Conservation (phyloP, 306 rosid genomes). For the Quercus bicolor region DNA sequence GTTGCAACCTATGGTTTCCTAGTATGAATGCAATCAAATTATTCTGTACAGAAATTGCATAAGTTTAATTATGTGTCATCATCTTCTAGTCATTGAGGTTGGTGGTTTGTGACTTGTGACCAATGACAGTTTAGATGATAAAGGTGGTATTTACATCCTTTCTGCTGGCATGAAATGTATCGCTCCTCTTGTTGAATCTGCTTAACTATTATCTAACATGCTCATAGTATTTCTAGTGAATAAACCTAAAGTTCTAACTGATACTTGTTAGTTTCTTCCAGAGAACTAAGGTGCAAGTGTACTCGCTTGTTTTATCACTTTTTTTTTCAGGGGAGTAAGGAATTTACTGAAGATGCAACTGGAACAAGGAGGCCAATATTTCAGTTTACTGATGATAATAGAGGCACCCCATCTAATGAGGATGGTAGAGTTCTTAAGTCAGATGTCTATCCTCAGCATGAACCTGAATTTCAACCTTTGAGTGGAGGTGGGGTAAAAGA, state of each 20-base stretch:
- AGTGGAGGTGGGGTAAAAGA: constrained; percentile 25
- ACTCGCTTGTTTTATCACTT: constrained; percentile 10
- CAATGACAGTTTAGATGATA: neutral
- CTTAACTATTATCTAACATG: neutral
- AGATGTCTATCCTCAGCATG: constrained; percentile 22
- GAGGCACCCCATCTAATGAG: constrained; percentile 22
- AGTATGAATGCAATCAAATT: neutral
- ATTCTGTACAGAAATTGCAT: neutral
- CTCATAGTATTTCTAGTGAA: neutral
- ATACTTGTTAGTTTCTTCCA: neutral
- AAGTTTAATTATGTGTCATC: neutral
- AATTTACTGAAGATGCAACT: constrained; percentile 23
- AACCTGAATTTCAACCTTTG: constrained; percentile 25
- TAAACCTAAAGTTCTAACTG: neutral
- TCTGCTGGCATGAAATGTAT: neutral
- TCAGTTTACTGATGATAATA: constrained; percentile 28
- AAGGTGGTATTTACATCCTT: constrained; percentile 1
- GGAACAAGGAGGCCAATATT: constrained; percentile 17
- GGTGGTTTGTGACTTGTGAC: neutral
- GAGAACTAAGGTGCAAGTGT: neutral
- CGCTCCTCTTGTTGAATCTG: constrained; percentile 14
- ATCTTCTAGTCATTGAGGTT: neutral
- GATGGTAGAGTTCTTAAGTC: constrained; percentile 27
- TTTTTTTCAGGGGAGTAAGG: constrained; percentile 44
- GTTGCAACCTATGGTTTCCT: neutral